phyloP scores from a whole-genome alignment of 2,329 filamentous ascomycete genomes.

The Basipetospora sp. region DNA sequence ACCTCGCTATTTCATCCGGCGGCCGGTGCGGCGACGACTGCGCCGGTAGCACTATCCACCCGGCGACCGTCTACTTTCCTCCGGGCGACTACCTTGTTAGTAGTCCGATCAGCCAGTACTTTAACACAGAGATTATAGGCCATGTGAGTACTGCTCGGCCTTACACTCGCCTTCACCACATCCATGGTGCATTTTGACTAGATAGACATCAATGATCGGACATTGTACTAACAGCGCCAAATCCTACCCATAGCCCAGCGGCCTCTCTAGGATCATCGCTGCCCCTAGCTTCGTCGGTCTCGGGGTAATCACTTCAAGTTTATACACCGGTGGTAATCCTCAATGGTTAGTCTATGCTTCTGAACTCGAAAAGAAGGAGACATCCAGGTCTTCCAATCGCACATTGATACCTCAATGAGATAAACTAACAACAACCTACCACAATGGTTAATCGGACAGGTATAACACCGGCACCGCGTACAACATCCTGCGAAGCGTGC shows the following conservation, averaged over 20 bases:
- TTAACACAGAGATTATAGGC: constrained; percentile 87
- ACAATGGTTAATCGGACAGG: no score
- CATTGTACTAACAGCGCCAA: no score
- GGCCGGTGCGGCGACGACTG: constrained; percentile 67
- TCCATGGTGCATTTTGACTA: constrained; percentile 53
- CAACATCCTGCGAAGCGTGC: constrained; percentile 73
- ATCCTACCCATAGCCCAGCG: no score
- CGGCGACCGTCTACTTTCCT: constrained; percentile 84
- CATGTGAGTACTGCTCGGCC: no score
- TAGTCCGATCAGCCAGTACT: constrained; percentile 65
- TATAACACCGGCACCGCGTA: constrained; percentile 49
- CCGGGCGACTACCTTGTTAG: constrained; percentile 73
- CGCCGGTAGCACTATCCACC: constrained; percentile 68
- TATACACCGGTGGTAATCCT: no score
- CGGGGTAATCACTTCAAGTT: constrained; percentile 77
- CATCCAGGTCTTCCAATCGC: no score
- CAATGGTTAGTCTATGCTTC: no score
- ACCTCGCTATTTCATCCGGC: constrained; percentile 63
- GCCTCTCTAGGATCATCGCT: constrained; percentile 35
- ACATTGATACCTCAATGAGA: no score
- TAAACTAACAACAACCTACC: no score
- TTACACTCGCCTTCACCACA: constrained; percentile 59
- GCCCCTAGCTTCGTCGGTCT: constrained; percentile 64
- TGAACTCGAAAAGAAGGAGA: no score
- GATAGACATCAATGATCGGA: no score